Conservation (phyloP, 2,329 filamentous ascomycete species). For the Alternaria triticina region DNA sequence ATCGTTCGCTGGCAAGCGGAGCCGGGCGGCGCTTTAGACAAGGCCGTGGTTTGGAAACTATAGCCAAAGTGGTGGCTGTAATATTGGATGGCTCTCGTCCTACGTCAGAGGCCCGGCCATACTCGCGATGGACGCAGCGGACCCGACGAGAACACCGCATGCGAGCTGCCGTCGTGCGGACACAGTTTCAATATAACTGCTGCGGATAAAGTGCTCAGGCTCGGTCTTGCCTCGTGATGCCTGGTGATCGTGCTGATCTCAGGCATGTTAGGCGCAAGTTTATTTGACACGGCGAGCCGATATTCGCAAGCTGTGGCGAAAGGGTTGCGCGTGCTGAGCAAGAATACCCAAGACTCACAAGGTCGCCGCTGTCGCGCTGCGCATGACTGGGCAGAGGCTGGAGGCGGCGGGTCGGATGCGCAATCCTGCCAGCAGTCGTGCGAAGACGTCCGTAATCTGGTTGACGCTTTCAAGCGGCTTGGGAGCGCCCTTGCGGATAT, state of each 20-base stretch:
- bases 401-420: conserved; percentile 11
- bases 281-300: conserved; percentile 17
- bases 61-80: conserved; percentile 5
- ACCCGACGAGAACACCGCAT: not conserved
- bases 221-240: conserved; percentile 8
- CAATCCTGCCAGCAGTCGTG: not conserved
- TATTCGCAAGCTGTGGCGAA: conserved; percentile 26
- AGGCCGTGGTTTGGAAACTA: conserved; percentile 1
- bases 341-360: conserved; percentile 10
- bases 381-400: conserved; percentile 9
- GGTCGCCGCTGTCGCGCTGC: conserved; percentile 13
- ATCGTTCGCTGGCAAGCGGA: conserved; percentile 10
- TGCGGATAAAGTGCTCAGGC: conserved; percentile 9
- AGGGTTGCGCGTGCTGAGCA: conserved; percentile 32
- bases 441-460: not conserved
- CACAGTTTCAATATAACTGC: conserved; percentile 21
- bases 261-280: conserved; percentile 15
- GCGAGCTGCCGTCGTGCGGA: conserved; percentile 13
- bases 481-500: conserved; percentile 4
- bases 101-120: conserved; percentile 33
- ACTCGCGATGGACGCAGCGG: conserved; percentile 5
- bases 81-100: conserved; percentile 9
- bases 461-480: not conserved
- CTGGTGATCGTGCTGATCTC: conserved; percentile 26
- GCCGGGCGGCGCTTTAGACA: not conserved